phyloP scores from a whole-genome alignment of 345 rosid species.

The Hevea brasiliensis region DNA sequence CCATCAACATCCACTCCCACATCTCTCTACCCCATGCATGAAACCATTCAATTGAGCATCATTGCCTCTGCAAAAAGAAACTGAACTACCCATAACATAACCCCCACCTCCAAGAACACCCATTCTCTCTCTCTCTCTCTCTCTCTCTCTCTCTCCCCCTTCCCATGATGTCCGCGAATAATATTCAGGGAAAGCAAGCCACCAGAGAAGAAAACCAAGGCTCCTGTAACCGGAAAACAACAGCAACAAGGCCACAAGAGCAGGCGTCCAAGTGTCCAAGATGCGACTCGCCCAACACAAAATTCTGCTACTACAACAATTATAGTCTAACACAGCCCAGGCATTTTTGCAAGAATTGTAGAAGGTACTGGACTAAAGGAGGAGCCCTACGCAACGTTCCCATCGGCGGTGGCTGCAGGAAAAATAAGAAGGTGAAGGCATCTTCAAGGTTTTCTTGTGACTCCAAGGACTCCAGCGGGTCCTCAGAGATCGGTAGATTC shows the following conservation, averaged over 20 bases:
- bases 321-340: conserved; percentile 33
- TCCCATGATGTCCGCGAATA: conserved; percentile 38
- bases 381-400: conserved; percentile 35
- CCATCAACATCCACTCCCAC: no score
- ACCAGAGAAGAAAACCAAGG: conserved; percentile 37
- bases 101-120: neutral
- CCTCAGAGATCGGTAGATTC: conserved; percentile 55
- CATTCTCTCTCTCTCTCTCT: neutral
- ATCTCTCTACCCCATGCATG: conserved; percentile 49
- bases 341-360: conserved; percentile 34
- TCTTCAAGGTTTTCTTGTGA: conserved; percentile 28
- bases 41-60: conserved; percentile 52
- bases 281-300: conserved; percentile 32
- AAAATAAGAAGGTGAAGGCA: conserved; percentile 26
- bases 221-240: conserved; percentile 34
- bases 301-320: conserved; percentile 34
- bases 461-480: conserved; percentile 40
- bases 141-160: neutral
- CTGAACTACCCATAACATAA: conserved; percentile 15
- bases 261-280: conserved; percentile 26
- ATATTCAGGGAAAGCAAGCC: conserved; percentile 28
- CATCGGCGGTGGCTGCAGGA: conserved; percentile 31
- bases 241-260: conserved; percentile 28
- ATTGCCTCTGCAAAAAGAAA: conserved; percentile 50
- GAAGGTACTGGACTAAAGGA: conserved; percentile 34